A percentile compares a stretch with the other conserved stretches of the same genome.
These are phyloP conservation scores for Paraleonurus japonicus DNA, from an alignment of 257 asterid genomes.

Conservation along the genomic window DNA sequence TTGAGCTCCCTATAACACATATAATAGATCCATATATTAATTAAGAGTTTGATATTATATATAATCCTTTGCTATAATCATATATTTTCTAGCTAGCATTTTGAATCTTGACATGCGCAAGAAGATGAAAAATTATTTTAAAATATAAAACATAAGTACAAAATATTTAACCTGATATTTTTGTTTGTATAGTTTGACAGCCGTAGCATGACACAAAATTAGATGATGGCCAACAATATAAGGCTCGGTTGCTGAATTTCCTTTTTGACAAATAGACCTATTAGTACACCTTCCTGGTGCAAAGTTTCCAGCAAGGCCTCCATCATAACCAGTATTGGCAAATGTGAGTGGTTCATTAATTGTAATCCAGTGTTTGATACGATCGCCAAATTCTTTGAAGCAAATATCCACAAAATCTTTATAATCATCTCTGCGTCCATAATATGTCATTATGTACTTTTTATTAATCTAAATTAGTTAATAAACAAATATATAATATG, in stretches of 20 bases:
- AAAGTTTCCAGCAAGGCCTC: slow-evolving; percentile 16
- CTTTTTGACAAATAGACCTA: slow-evolving; percentile 39
- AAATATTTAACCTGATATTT: slow-evolving; percentile 44
- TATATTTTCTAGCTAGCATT: too few relatives aligned
- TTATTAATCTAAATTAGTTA: too few relatives aligned
- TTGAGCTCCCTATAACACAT: slow-evolving; percentile 37
- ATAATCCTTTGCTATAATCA: too few relatives aligned
- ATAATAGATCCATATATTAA: neutral
- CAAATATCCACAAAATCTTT: slow-evolving; percentile 47
- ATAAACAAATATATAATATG: too few relatives aligned
- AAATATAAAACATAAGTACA: neutral
- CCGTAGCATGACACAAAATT: slow-evolving; percentile 49
- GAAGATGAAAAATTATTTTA: too few relatives aligned
- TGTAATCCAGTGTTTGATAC: slow-evolving; percentile 61
- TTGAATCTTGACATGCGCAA: neutral
- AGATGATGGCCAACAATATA: slow-evolving; percentile 54
- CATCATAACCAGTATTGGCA: slow-evolving; percentile 46
- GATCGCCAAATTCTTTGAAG: slow-evolving; percentile 60
- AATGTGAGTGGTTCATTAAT: slow-evolving; percentile 47
- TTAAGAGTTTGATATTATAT: too few relatives aligned
- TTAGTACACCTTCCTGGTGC: slow-evolving; percentile 65
- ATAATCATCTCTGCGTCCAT: slow-evolving; percentile 46
- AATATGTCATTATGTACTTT: too few relatives aligned
- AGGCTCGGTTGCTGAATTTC: slow-evolving; percentile 61
- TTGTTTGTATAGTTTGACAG: slow-evolving; percentile 37